Base-by-base conservation (phyloP, 129 eudicot species). In the Arctium lappa region DNA sequence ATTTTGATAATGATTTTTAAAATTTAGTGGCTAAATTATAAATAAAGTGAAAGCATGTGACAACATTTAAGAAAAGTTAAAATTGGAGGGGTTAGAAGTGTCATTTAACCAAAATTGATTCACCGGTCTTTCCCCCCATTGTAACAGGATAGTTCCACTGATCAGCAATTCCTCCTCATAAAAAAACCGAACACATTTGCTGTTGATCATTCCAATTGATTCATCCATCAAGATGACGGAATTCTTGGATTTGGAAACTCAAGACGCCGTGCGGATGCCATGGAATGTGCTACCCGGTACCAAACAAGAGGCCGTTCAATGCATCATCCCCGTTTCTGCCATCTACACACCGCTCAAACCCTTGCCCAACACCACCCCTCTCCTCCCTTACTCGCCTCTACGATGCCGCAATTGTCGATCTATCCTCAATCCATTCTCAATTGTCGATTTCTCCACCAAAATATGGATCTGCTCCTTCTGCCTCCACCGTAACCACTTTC, bases 211-310 rank as follows among this genome's bases (percentile, higher is more conserved):
- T 33, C 36, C 36, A 33, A 33, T 33, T 33, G 36, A 33, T 33
- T 33, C 36, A 33, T 22, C n/a, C 81, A 78, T 33, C 79, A 85
- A 38, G 69, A 90, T 95, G 99, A 62, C 97, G 75, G 99, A 93
- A 82, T 95, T 95, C 84, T 32, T 90, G 16, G 99, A 93, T 32
- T 80, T 95, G 6, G 99, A 95, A 36, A 60, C 82, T 40, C 98
- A 91, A 71, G 99, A 95, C 81, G 94, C 89, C 34, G 94, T 95
- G 0, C 94, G 99, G 4, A 95, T 95, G 99, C 98, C 99, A 74
- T 95, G 98, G 97, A 95, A 95, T 38, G 98, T 95, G 18, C 76
- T 95, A 62, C 99, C 98, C 0, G 99, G 99, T 32, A 91, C 97
- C 33, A 95, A 91, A 82, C 87, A 87, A 69, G 94, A 90, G 68